phyloP scores from a whole-genome alignment of 2,329 filamentous ascomycete genomes.

The Mollisia scopiformis region DNA sequence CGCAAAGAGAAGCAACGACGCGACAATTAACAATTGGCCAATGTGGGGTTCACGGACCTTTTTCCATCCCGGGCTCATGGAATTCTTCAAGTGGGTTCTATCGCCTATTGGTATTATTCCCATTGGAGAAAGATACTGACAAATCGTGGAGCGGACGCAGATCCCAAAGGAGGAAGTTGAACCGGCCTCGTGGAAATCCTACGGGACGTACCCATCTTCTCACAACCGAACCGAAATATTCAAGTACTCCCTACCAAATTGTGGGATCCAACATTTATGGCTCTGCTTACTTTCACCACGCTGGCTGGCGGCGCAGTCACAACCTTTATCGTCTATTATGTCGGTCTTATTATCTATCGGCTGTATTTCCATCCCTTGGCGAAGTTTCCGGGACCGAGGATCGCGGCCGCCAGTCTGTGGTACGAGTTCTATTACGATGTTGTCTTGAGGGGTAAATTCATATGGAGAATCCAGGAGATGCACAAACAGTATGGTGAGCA shows the following conservation, averaged over 20 bases:
- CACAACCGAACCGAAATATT: background rate
- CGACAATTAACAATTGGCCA: no score
- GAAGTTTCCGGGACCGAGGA: background rate
- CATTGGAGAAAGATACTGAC: no score
- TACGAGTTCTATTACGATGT: conserved; percentile 5
- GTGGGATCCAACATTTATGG: background rate
- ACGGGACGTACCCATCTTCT: background rate
- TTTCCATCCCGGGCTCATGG: no score
- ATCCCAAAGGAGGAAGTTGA: background rate
- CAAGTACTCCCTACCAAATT: background rate
- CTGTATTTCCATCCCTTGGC: conserved; percentile 1
- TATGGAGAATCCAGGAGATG: conserved; percentile 1
- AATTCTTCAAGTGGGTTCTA: no score
- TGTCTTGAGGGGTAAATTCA: conserved; percentile 1
- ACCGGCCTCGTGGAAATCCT: background rate
- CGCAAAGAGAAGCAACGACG: no score
- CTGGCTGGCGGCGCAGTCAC: background rate
- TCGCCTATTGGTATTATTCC: no score
- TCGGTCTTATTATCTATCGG: background rate
- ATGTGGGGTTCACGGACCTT: no score
- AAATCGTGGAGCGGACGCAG: background rate
- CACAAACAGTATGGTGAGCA: background rate
- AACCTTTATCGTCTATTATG: background rate
- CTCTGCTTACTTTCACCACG: background rate
- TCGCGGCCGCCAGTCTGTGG: conserved; percentile 1